Evolutionary conservation across 179 eudicot genomes (phyloP), one percentile per base, ranked within the genome.

Genomic region (Gypsophila paniculata): DNA sequence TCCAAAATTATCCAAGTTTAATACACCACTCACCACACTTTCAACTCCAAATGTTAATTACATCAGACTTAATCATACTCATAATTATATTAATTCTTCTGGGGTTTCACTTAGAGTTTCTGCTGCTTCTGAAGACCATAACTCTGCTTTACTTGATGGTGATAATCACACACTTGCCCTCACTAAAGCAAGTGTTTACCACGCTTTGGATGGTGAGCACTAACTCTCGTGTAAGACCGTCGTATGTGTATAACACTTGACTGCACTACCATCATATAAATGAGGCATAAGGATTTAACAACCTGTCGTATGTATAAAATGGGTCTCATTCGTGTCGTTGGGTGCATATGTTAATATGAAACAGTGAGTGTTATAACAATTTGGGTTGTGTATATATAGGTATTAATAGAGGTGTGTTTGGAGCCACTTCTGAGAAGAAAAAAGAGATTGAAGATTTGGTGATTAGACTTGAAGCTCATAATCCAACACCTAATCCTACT

Each of bases 351-450:
- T 29, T 69, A 18, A 32, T 65, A 4, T n/a, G n/a, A n/a, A n/a
- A n/a, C n/a, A n/a, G n/a, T n/a, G n/a, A n/a, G n/a, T n/a, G n/a
- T n/a, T n/a, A n/a, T 58, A 54, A 11, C 1, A 14, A 15, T 29
- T 65, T 44, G 71, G 44, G 61, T 48, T 66, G 15, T 51, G 2
- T 72, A 57, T 74, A 92, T 72, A 57, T 74, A 92, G 98, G 94
- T 19, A 85, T 82, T 9, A 89, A 93, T 49, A 85, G 96, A 77
- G 98, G 98, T 36, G 88, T 93, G 32, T 93, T 93, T 84, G 98
- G 98, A 63, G 84, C 84, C 13, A 83, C 90, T 72, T 82, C 87
- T 61, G 86, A 73, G 14, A 89, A 89, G 87, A 93, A 80, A 66
- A 75, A 77, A 26, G 90, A 90, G 72, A 86, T 93, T 76, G 87